phyloP scores from a whole-genome alignment of 352 stramenopile species.

The Phytopythium ostracodes region DNA sequence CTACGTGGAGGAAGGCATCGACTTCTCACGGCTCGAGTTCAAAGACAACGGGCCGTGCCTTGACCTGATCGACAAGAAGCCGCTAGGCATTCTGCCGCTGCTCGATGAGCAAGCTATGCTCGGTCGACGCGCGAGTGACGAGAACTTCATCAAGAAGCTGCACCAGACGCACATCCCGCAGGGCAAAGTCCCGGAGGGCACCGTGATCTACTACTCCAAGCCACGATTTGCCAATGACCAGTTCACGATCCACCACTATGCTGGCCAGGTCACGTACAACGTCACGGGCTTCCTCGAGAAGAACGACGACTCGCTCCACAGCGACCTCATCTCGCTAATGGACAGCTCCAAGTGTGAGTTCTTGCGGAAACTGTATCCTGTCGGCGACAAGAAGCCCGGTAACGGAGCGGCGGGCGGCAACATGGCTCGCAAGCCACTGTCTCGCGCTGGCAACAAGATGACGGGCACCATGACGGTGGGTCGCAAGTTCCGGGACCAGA shows the following conservation, averaged over 20 bases:
- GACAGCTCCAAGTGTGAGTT: constrained; percentile 82
- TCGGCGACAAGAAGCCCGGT: constrained; percentile 27
- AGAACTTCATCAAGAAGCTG: constrained; percentile 91
- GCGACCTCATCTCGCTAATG: constrained; percentile 86
- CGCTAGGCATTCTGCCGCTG: constrained; percentile 89
- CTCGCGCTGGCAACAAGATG: constrained; percentile 84
- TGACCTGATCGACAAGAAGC: constrained; percentile 93
- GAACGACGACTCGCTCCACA: constrained; percentile 96
- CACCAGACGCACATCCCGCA: constrained; percentile 86
- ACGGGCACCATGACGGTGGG: constrained; percentile 88
- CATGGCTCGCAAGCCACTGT: constrained; percentile 56
- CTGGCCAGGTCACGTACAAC: constrained; percentile 95
- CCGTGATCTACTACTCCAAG: constrained; percentile 83
- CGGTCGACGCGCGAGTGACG: constrained; percentile 84
- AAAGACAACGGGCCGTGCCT: constrained; percentile 92
- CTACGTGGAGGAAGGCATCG: constrained; percentile 96
- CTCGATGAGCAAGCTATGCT: constrained; percentile 97
- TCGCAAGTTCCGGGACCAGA: constrained; percentile 89
- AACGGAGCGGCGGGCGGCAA: constrained; percentile 28
- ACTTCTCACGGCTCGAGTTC: constrained; percentile 90
- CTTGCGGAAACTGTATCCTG: constrained; percentile 68
- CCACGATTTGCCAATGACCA: constrained; percentile 86
- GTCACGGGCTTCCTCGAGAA: constrained; percentile 97
- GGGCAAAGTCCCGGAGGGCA: constrained; percentile 71
- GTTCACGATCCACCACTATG: constrained; percentile 98